Evolutionary conservation across 306 rosid species (phyloP).

Genomic region (Quercus parvula): DNA sequence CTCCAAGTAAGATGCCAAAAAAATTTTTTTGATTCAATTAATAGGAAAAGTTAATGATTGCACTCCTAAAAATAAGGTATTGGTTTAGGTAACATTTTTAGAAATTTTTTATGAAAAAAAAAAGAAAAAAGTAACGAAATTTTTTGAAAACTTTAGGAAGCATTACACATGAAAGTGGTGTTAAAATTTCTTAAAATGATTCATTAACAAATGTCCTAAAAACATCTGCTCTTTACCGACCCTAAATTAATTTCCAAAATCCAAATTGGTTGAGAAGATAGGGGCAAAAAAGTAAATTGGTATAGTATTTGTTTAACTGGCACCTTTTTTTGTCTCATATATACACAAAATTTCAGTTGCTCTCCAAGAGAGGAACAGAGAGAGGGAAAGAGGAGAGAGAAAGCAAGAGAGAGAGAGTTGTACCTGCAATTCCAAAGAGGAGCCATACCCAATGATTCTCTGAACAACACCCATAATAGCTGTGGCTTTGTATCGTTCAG

Average conservation of each 20-base stretch:
- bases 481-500: too few species aligned
- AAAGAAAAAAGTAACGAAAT: too few species aligned
- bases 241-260: too few species aligned
- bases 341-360: conserved; percentile 4
- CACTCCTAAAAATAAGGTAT: too few species aligned
- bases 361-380: conserved; percentile 2
- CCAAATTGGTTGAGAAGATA: conserved; percentile 30
- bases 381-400: not conserved
- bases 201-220: fast-evolving
- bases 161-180: fast-evolving
- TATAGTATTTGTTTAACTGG: conserved; percentile 4
- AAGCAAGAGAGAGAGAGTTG: not conserved
- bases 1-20: too few species aligned
- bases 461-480: conserved; percentile 1
- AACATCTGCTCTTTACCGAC: fast-evolving
- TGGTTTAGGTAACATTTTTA: too few species aligned
- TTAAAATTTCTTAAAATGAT: too few species aligned
- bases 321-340: conserved; percentile 27
- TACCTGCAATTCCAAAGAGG: conserved; percentile 23
- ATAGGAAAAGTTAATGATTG: too few species aligned
- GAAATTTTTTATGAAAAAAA: too few species aligned
- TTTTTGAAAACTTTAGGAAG: too few species aligned
- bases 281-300: conserved; percentile 25
- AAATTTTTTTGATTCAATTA: too few species aligned
- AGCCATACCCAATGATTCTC: conserved; percentile 18